Evolutionary conservation across 805 yeast genomes (phyloP).

Genomic region (Pichia nanzhaoensis): DNA sequence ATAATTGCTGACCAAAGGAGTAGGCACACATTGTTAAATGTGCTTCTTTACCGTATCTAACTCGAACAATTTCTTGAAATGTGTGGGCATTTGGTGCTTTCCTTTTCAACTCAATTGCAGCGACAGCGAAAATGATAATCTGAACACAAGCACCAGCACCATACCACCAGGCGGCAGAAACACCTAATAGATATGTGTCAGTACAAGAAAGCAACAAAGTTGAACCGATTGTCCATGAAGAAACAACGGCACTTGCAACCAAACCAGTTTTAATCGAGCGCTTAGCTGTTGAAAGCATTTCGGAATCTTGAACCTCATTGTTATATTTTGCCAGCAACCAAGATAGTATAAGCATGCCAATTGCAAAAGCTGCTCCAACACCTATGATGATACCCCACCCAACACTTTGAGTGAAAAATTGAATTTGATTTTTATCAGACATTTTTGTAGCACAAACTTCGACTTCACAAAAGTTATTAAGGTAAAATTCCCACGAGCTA

Average conservation of each 20-base stretch:
- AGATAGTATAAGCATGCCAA: constrained; percentile 33
- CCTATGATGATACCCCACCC: constrained; percentile 42
- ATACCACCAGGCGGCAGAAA: constrained; percentile 33
- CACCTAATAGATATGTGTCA: constrained; percentile 29
- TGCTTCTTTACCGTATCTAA: constrained; percentile 28
- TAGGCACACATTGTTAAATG: constrained; percentile 25
- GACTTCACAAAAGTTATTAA: too few relatives aligned
- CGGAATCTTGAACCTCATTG: constrained; percentile 38
- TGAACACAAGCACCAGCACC: constrained; percentile 32
- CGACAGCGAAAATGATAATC: constrained; percentile 27
- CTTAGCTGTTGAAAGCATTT: constrained; percentile 34
- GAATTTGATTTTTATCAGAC: neutral
- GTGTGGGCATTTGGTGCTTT: constrained; percentile 34
- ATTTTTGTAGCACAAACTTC: neutral
- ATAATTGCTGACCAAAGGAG: constrained; percentile 25
- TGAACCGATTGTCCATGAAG: constrained; percentile 33
- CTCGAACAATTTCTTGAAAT: constrained; percentile 28
- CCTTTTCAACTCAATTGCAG: constrained; percentile 30
- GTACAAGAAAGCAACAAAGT: constrained; percentile 27
- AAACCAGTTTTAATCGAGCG: constrained; percentile 33
- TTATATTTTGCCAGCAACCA: constrained; percentile 30
- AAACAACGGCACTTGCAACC: constrained; percentile 32
- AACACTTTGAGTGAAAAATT: constrained; percentile 18
- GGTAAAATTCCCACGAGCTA: too few relatives aligned
- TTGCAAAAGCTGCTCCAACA: constrained; percentile 39